Evolutionary conservation across 345 rosid genomes (phyloP).

Genomic region (Gossypium australe): DNA sequence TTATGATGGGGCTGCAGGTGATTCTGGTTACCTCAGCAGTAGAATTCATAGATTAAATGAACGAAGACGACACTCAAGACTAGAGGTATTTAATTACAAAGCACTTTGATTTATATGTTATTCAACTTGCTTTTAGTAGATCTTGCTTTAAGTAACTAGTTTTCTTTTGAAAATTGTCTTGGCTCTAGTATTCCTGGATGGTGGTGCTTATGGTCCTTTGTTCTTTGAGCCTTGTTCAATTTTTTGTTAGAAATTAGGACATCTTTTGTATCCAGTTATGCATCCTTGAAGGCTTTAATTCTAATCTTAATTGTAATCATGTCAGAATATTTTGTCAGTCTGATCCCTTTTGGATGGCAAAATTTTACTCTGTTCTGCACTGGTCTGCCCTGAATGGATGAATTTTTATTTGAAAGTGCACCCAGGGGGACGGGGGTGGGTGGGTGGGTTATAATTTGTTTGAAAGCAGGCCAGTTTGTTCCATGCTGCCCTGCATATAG

Average conservation of each 20-base stretch:
- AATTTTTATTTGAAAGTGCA: too few relatives aligned
- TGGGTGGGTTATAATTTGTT: too few relatives aligned
- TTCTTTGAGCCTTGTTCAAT: background rate
- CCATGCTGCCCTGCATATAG: too few relatives aligned
- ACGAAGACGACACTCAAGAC: conserved; percentile 48
- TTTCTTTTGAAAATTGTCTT: background rate
- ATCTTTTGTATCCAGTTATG: background rate
- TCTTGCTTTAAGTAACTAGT: background rate
- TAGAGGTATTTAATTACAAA: conserved; percentile 37
- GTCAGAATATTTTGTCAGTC: background rate
- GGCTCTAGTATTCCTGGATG: background rate
- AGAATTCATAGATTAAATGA: conserved; percentile 45
- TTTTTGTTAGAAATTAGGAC: background rate
- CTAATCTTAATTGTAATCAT: background rate
- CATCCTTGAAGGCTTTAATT: background rate
- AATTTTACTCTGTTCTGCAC: too few relatives aligned
- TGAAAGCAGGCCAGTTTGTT: too few relatives aligned
- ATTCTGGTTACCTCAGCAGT: conserved; percentile 41
- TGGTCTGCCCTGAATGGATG: too few relatives aligned
- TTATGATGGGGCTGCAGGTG: conserved; percentile 33
- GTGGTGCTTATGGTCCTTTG: background rate
- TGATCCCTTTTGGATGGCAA: too few relatives aligned
- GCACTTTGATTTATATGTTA: conserved; percentile 1
- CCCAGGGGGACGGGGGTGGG: too few relatives aligned
- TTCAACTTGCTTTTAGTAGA: background rate